phyloP scores from a whole-genome alignment of 768 basidiomycete genomes.

The Fibroporia radiculosa region DNA sequence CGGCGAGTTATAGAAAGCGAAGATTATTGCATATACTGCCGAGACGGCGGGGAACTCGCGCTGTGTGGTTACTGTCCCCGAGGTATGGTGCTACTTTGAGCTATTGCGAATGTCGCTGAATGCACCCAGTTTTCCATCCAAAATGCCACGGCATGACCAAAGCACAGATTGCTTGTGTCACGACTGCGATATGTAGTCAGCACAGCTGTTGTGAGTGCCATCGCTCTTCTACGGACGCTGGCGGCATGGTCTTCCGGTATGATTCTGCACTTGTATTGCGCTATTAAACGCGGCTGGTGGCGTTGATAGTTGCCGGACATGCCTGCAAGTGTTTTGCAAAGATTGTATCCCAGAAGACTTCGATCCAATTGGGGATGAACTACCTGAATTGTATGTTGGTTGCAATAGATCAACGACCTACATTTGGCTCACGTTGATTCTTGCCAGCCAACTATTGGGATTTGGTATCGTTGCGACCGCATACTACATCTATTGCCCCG shows the following conservation, averaged over 20 bases:
- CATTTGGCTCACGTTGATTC: neutral
- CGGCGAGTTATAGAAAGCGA: slow-evolving; percentile 38
- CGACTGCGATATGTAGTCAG: slow-evolving; percentile 35
- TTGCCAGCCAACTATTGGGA: slow-evolving; percentile 31
- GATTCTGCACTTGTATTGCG: slow-evolving; percentile 3
- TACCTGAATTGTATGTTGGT: slow-evolving; percentile 58
- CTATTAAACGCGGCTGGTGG: neutral
- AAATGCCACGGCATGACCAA: slow-evolving; percentile 35
- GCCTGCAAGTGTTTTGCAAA: slow-evolving; percentile 52
- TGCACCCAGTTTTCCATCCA: slow-evolving; percentile 43
- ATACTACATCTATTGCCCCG: slow-evolving; percentile 45
- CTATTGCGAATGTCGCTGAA: neutral
- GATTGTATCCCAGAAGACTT: slow-evolving; percentile 49
- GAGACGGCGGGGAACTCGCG: slow-evolving; percentile 49
- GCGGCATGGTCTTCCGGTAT: slow-evolving; percentile 54
- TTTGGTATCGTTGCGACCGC: slow-evolving; percentile 29
- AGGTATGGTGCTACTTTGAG: slow-evolving; percentile 26
- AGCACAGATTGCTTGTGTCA: slow-evolving; percentile 20
- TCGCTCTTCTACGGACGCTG: slow-evolving; percentile 37
- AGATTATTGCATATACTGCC: slow-evolving; percentile 52
- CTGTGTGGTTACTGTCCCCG: slow-evolving; percentile 45
- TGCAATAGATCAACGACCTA: neutral
- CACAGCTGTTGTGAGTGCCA: slow-evolving; percentile 41
- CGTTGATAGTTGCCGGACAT: slow-evolving; percentile 44
- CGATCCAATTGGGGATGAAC: slow-evolving; percentile 41